A percentile compares a stretch with the other conserved stretches of the same genome.
phyloP scores from a whole-genome alignment of 2,329 filamentous ascomycete genomes.

The Pseudogymnoascus sp. region DNA sequence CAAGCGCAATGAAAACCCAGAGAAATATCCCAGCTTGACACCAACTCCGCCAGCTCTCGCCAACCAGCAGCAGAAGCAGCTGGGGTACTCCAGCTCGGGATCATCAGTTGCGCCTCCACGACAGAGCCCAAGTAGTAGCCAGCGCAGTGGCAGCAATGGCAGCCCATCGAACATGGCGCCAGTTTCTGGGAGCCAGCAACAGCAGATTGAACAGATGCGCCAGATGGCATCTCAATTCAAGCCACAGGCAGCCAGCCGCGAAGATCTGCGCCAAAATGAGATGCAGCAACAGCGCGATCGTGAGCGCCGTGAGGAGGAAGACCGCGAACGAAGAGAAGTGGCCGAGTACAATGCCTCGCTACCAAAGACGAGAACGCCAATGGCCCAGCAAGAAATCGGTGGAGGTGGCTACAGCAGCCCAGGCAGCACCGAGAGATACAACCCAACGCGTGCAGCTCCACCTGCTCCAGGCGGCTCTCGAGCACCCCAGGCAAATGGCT shows the following conservation, averaged over 20 bases:
- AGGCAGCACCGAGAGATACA: slow-evolving; percentile 59
- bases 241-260: slow-evolving; percentile 35
- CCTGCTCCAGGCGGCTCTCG: slow-evolving; percentile 53
- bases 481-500: slow-evolving; percentile 44
- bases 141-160: slow-evolving; percentile 32
- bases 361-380: slow-evolving; percentile 67
- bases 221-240: slow-evolving; percentile 46
- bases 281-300: slow-evolving; percentile 47
- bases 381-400: slow-evolving; percentile 86
- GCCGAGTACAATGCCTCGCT: slow-evolving; percentile 86
- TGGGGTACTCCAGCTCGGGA: slow-evolving; percentile 45
- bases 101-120: slow-evolving; percentile 59
- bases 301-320: slow-evolving; percentile 45
- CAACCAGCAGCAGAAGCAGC: slow-evolving; percentile 51
- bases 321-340: slow-evolving; percentile 64
- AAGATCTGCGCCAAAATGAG: slow-evolving; percentile 55
- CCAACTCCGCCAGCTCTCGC: slow-evolving; percentile 51
- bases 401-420: slow-evolving; percentile 41
- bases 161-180: slow-evolving; percentile 32
- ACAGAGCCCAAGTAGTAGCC: slow-evolving; percentile 44
- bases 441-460: slow-evolving; percentile 78
- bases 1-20: slow-evolving; percentile 63
- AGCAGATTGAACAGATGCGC: slow-evolving; percentile 51
- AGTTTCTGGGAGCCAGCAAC: slow-evolving; percentile 34
- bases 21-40: slow-evolving; percentile 57